Evolutionary conservation across 2,329 filamentous ascomycete species (phyloP).

Genomic region (Colletotrichum sp.): DNA sequence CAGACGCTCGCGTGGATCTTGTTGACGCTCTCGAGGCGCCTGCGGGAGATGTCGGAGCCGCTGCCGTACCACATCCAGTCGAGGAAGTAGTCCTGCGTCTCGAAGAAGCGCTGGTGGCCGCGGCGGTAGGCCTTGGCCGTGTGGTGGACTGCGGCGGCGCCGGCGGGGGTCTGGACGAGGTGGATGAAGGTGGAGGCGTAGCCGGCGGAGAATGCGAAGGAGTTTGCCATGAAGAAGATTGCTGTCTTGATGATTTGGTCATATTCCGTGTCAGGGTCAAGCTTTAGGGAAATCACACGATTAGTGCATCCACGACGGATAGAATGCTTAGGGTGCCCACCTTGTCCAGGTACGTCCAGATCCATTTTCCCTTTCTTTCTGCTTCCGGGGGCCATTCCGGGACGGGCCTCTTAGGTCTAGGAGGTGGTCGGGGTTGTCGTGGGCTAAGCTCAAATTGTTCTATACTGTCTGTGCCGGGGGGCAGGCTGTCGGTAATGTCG

Average conservation of each 20-base stretch:
- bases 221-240: neutral
- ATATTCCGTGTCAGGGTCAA: neutral
- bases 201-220: neutral
- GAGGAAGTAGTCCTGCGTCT: neutral
- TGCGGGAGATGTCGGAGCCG: neutral
- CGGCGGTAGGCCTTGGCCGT: neutral
- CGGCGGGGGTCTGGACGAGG: neutral
- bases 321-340: neutral
- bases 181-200: neutral
- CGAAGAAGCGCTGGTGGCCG: neutral
- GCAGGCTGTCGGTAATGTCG: neutral
- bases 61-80: neutral
- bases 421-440: neutral
- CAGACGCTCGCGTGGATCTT: neutral
- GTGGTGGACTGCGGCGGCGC: neutral
- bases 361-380: neutral
- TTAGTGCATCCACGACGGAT: neutral
- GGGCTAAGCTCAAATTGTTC: neutral
- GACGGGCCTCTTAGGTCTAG: neutral
- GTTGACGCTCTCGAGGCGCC: neutral
- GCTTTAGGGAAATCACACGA: neutral
- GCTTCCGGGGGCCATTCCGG: neutral
- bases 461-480: neutral
- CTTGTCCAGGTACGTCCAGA: neutral
- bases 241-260: neutral